Conservation (phyloP, 768 basidiomycete species). For the Rhodotorula toruloides region DNA sequence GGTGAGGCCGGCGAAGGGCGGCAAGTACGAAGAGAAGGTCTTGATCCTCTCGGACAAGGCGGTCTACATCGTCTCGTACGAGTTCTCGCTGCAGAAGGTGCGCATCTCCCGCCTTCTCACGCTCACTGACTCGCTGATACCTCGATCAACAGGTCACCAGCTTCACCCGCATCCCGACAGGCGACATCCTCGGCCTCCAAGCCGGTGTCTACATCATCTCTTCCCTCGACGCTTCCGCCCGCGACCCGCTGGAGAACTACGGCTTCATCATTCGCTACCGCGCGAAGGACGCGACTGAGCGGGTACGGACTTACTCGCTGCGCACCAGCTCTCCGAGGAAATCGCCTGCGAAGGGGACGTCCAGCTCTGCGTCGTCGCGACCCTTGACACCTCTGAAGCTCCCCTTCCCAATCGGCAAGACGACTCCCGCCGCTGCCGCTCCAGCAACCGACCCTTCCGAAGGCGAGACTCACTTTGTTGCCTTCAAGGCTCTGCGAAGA, state of each 20-base stretch:
- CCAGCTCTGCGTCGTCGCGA: background rate
- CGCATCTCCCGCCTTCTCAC: background rate
- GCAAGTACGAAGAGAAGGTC: conserved; percentile 82
- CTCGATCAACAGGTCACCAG: conserved; percentile 77
- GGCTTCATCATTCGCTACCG: conserved; percentile 82
- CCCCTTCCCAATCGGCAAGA: background rate
- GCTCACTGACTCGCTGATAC: conserved; percentile 35
- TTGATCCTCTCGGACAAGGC: conserved; percentile 55
- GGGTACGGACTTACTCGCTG: conserved; percentile 78
- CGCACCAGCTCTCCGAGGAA: conserved; percentile 54
- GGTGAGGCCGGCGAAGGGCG: conserved; percentile 24
- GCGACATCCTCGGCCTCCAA: conserved; percentile 66
- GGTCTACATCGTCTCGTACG: conserved; percentile 38
- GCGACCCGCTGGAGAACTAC: conserved; percentile 71
- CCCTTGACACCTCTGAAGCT: background rate
- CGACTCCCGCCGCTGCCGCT: background rate
- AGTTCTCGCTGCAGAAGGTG: conserved; percentile 42
- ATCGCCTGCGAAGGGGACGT: background rate
- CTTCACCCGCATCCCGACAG: conserved; percentile 82
- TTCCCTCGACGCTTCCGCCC: conserved; percentile 82
- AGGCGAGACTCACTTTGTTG: conserved; percentile 14
- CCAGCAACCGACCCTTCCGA: background rate
- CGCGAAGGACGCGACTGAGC: conserved; percentile 64
- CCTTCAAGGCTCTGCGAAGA: conserved; percentile 30
- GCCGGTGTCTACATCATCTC: conserved; percentile 96